Conservation (phyloP, 345 rosid species). For the Populus deltoides region DNA sequence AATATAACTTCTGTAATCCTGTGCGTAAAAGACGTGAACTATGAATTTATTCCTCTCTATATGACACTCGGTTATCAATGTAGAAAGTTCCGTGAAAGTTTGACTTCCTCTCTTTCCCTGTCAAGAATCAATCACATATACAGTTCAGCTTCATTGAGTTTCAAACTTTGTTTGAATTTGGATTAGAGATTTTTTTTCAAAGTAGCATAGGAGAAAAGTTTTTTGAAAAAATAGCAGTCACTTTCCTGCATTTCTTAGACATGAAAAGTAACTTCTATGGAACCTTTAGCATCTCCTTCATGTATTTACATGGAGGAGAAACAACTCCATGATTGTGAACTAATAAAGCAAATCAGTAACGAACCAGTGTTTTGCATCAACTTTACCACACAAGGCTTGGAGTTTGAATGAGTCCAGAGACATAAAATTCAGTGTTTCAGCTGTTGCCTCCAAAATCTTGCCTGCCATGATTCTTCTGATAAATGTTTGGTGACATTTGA, state of each 20-base stretch:
- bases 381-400: neutral
- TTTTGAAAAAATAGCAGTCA: too few species aligned
- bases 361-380: neutral
- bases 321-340: neutral
- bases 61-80: neutral
- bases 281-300: neutral
- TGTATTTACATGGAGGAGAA: neutral
- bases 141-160: too few species aligned
- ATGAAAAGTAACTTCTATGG: neutral
- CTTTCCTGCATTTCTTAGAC: neutral
- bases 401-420: neutral
- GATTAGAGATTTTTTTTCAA: too few species aligned
- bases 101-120: neutral
- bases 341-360: neutral
- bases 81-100: neutral
- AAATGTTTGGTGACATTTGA: neutral
- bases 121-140: too few species aligned
- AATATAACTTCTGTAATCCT: too few species aligned
- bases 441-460: neutral
- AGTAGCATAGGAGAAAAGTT: too few species aligned
- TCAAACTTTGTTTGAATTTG: too few species aligned
- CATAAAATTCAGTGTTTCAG: neutral
- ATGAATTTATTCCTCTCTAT: neutral
- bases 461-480: neutral
- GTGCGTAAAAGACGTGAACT: neutral